Base-by-base conservation (phyloP, 768 basidiomycete species). In the Phlegmacium glaucopus region DNA sequence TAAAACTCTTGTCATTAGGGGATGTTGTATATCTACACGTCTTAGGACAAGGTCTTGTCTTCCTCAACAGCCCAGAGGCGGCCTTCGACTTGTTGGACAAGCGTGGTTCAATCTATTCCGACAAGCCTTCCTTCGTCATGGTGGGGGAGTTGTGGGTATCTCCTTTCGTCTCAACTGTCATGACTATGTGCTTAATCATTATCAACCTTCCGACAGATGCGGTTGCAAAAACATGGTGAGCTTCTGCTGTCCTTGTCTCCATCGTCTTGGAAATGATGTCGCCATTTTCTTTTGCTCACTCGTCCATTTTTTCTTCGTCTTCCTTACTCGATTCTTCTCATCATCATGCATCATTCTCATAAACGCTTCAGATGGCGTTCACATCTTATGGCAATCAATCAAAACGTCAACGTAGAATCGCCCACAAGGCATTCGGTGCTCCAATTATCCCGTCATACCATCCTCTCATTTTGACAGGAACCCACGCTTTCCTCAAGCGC, bases 51-150 rank as follows among this genome's bases (percentile, higher is more conserved):
- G 76, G 78, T 2, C 75, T 90, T 28, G 69, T 89, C 26, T 84
- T 90, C 64, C 56, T 89, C 43, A 85, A 82, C 63, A 77, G 76
- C 28, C 72, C 75, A 6, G 75, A 83, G 30, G 80, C 74, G 0
- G 77, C 75, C 0, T 68, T 71, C 32, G 87, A 88, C 29, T 64
- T 91, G 46, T 67, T 91, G 53, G 87, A 90, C 46, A 84, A 79
- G 58, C 76, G 79, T 26, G 84, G 86, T 6, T 67, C 76, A 8
- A 81, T 87, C 25, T 90, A 89, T 61, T 82, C 87, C 7, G 88
- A 89, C 66, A 86, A 84, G 61, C 85, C 85, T 0, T 66, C 69
- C 18, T 67, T 87, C 17, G 71, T 84, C 37, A 89, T 90, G 87
- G 70, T 68, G 11, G 80, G 82, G 17, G 85, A 90, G 43, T 69